Percentiles rank a stretch among this genome's conserved stretches.
Evolutionary conservation across 257 asterid species (phyloP).

Genomic region (Solanum clarkiae): DNA sequence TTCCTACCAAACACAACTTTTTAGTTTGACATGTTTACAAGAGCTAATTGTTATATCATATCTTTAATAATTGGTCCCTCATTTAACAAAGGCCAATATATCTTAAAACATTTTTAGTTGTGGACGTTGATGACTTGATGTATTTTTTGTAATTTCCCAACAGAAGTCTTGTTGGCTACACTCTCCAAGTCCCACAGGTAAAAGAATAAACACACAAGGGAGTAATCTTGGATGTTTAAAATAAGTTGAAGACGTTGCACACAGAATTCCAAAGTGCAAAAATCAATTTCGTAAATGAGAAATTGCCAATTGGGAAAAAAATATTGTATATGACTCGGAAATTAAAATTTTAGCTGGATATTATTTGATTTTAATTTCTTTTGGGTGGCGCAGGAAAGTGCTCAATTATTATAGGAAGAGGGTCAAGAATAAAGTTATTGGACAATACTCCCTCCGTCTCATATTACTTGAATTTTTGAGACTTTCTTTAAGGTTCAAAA

Average conservation of each 20-base stretch:
- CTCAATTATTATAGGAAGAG: not conserved
- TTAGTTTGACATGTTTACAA: not conserved
- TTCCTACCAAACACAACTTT: not conserved
- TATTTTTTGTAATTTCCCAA: not conserved
- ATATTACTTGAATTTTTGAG: too few relatives aligned
- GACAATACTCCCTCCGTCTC: not conserved
- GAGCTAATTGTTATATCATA: not conserved
- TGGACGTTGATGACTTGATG: not conserved
- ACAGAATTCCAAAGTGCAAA: not conserved
- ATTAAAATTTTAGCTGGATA: not conserved
- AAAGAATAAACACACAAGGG: not conserved
- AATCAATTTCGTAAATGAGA: not conserved
- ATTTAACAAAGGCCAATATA: not conserved
- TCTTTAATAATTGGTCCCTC: not conserved
- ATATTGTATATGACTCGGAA: not conserved
- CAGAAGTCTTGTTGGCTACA: not conserved
- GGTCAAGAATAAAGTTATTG: not conserved
- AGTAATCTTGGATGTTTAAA: not conserved
- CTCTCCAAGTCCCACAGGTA: not conserved
- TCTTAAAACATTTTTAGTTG: not conserved
- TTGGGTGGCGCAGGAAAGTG: not conserved
- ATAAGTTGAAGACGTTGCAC: not conserved
- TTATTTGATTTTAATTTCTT: not conserved
- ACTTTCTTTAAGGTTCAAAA: too few relatives aligned
- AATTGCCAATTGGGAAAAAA: not conserved